Conservation (phyloP, 106 monocot genomes). For the Dioscorea zingiberensis region DNA sequence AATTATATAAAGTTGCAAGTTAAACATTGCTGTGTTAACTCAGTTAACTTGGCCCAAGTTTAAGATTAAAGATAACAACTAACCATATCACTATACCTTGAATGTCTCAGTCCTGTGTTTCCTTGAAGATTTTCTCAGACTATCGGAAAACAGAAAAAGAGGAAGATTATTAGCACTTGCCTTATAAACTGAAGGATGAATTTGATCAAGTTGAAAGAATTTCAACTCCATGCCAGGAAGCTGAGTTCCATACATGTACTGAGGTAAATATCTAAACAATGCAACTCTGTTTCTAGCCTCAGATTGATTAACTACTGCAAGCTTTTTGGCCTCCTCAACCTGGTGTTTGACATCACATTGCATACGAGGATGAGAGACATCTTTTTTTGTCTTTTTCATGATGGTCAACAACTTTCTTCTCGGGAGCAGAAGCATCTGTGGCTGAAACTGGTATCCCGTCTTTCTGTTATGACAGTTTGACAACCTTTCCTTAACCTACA, state of each 20-base stretch:
- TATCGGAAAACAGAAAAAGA: too few species aligned
- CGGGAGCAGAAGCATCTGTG: constrained; percentile 25
- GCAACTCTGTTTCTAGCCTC: constrained; percentile 92
- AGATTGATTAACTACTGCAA: constrained; percentile 70
- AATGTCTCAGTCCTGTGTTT: too few species aligned
- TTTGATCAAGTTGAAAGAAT: constrained; percentile 81
- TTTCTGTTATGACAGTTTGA: constrained; percentile 59
- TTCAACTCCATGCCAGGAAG: constrained; percentile 76
- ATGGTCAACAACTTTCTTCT: constrained; percentile 55
- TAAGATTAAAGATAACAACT: too few species aligned
- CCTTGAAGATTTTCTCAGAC: too few species aligned
- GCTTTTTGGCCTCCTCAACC: constrained; percentile 85
- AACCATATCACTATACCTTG: too few species aligned
- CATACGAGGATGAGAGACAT: constrained; percentile 77
- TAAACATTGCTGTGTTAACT: too few species aligned
- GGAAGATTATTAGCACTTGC: constrained; percentile 17
- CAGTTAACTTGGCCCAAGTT: too few species aligned
- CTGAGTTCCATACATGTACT: constrained; percentile 85
- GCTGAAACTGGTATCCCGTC: constrained; percentile 36
- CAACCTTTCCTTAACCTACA: constrained; percentile 39
- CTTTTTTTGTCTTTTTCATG: constrained; percentile 74
- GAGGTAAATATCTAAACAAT: constrained; percentile 88
- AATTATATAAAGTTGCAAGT: too few species aligned
- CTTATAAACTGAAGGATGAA: constrained; percentile 96
- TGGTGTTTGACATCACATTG: constrained; percentile 81